Percentiles rank a stretch among this genome's conserved stretches.
Conservation (phyloP, 148 eudicot species). For the Heliosperma pusillum region DNA sequence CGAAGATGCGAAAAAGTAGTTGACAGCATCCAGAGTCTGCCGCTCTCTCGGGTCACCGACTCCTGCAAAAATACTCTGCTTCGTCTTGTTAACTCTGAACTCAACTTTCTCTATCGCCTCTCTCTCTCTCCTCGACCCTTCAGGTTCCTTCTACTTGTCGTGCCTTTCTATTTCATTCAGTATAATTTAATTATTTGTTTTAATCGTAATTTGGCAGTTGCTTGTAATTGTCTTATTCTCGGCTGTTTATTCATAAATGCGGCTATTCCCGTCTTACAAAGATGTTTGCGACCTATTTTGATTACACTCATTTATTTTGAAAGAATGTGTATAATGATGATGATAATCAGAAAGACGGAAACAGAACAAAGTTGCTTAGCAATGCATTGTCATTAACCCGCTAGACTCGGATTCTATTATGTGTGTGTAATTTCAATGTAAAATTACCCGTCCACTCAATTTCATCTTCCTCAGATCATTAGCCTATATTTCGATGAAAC, state of each 20-base stretch:
- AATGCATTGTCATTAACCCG: not conserved
- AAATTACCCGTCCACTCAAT: not conserved
- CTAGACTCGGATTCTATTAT: not conserved
- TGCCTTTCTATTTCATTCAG: too few relatives aligned
- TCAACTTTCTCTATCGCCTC: constrained; percentile 54
- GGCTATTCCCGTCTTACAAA: too few relatives aligned
- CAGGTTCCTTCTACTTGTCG: constrained; percentile 25
- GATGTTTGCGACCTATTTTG: too few relatives aligned
- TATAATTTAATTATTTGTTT: too few relatives aligned
- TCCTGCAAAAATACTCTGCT: constrained; percentile 47
- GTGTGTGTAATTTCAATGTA: not conserved
- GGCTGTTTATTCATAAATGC: too few relatives aligned
- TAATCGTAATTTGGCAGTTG: too few relatives aligned
- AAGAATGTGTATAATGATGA: not conserved
- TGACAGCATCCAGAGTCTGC: constrained; percentile 31
- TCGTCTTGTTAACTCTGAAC: constrained; percentile 67
- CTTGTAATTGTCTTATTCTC: too few relatives aligned
- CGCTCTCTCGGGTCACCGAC: constrained; percentile 38
- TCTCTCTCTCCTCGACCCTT: constrained; percentile 31
- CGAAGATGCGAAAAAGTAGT: constrained; percentile 44
- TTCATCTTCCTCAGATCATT: not conserved
- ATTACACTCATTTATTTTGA: too few relatives aligned
- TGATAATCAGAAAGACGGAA: not conserved
- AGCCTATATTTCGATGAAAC: not conserved
- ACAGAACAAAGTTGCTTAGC: not conserved